phyloP scores from a whole-genome alignment of 805 yeast species.

The Zygosaccharomyces pseudorouxii region DNA sequence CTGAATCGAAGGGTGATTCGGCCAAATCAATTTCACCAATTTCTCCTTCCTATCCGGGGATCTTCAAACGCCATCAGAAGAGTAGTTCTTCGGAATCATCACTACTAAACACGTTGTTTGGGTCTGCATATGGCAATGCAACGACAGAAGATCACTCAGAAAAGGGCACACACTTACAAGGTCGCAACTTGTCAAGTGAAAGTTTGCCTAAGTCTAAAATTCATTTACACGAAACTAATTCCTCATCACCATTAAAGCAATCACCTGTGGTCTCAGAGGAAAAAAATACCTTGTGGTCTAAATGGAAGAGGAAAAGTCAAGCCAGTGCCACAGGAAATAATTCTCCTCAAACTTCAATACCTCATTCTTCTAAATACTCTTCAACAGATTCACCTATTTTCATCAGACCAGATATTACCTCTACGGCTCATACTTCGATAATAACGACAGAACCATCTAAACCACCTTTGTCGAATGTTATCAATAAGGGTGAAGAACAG shows the following conservation, averaged over 20 bases:
- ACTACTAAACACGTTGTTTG: constrained; percentile 37
- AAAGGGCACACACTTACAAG: constrained; percentile 7
- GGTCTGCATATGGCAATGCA: constrained; percentile 25
- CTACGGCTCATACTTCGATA: constrained; percentile 11
- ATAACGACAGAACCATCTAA: constrained; percentile 2
- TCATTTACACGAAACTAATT: constrained; percentile 10
- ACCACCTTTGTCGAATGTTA: neutral
- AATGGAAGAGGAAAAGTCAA: constrained; percentile 29
- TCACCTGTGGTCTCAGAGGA: constrained; percentile 19
- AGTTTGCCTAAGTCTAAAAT: constrained; percentile 14
- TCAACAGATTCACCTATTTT: constrained; percentile 9
- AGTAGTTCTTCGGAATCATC: constrained; percentile 59
- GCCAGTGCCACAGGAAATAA: constrained; percentile 6
- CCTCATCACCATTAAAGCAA: constrained; percentile 16
- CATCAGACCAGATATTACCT: constrained; percentile 4
- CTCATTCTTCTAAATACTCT: constrained; percentile 7
- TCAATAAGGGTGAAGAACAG: neutral
- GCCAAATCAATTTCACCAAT: constrained; percentile 22
- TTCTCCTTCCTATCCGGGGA: constrained; percentile 37
- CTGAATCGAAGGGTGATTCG: constrained; percentile 15
- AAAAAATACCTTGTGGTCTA: constrained; percentile 29
- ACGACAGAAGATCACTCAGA: constrained; percentile 7
- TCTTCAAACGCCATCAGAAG: constrained; percentile 61
- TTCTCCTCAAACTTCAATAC: constrained; percentile 2
- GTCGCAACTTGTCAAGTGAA: constrained; percentile 15